phyloP scores from a whole-genome alignment of 441 rosid genomes.

The Eruca vesicaria region DNA sequence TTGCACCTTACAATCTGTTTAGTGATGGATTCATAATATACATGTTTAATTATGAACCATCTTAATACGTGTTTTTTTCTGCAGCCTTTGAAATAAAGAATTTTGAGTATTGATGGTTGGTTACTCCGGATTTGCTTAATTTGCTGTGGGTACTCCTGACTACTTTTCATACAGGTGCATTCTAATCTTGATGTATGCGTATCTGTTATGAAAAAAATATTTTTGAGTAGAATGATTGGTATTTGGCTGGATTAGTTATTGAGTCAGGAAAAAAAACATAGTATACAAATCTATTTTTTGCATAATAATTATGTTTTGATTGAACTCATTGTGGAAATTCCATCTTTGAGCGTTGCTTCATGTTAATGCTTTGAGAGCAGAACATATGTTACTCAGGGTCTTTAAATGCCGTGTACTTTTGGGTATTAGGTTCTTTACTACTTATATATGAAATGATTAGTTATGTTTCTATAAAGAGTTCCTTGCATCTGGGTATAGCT shows the following conservation, averaged over 20 bases:
- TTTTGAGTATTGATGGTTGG: neutral
- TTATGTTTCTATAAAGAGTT: neutral
- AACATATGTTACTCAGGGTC: constrained; percentile 6
- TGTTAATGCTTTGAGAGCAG: constrained; percentile 2
- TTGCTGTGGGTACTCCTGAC: constrained; percentile 99
- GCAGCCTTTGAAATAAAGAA: neutral
- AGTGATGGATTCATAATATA: neutral
- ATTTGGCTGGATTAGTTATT: constrained; percentile 18
- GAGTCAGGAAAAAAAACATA: constrained; percentile 8
- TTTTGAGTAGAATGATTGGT: constrained; percentile 15
- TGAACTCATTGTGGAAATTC: constrained; percentile 94
- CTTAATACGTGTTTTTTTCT: neutral
- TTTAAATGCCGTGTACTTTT: neutral
- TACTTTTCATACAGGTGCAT: constrained; percentile 93
- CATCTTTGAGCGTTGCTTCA: constrained; percentile 65
- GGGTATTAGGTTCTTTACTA: neutral
- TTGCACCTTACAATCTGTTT: neutral
- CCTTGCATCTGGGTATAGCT: neutral
- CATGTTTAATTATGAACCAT: too few relatives aligned
- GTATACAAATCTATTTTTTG: neutral
- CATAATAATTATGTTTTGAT: constrained; percentile 44
- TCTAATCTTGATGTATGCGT: constrained; percentile 29
- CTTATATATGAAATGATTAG: neutral
- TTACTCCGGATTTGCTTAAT: constrained; percentile 9
- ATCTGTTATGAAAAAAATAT: constrained; percentile 1